Evolutionary conservation across 2,329 filamentous ascomycete genomes (phyloP).

Genomic region (Epichloe elymi): DNA sequence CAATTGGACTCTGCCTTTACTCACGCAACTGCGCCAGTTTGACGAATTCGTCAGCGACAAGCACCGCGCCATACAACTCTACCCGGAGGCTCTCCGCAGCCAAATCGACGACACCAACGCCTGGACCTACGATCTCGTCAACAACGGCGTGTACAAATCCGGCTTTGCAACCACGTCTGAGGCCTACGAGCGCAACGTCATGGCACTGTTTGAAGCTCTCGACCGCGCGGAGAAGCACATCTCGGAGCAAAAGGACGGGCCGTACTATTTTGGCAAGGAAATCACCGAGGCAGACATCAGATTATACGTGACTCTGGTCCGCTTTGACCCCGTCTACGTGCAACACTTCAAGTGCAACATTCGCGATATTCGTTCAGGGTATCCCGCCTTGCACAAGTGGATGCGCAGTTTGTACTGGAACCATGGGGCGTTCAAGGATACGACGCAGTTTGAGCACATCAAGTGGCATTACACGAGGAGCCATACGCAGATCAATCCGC

Average conservation of each 20-base stretch:
- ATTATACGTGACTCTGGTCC: slow-evolving; percentile 56
- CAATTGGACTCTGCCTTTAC: neutral
- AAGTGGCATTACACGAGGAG: slow-evolving; percentile 60
- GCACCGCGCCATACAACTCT: slow-evolving; percentile 50
- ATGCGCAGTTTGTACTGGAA: slow-evolving; percentile 78
- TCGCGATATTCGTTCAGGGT: slow-evolving; percentile 70
- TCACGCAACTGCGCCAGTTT: slow-evolving; percentile 34
- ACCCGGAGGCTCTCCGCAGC: slow-evolving; percentile 47
- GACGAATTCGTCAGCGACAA: slow-evolving; percentile 52
- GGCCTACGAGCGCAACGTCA: slow-evolving; percentile 67
- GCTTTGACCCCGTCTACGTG: slow-evolving; percentile 70
- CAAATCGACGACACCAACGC: slow-evolving; percentile 66
- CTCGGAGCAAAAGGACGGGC: slow-evolving; percentile 29
- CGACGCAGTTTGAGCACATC: slow-evolving; percentile 90
- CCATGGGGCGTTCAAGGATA: slow-evolving; percentile 60
- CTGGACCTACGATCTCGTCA: slow-evolving; percentile 68
- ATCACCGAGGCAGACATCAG: slow-evolving; percentile 76
- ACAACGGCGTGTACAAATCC: slow-evolving; percentile 60
- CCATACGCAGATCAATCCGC: slow-evolving; percentile 53
- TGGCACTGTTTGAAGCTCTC: slow-evolving; percentile 59
- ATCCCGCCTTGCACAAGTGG: slow-evolving; percentile 71
- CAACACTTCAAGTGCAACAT: slow-evolving; percentile 86
- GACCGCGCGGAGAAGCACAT: slow-evolving; percentile 67
- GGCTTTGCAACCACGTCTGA: slow-evolving; percentile 77
- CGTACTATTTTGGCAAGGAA: slow-evolving; percentile 61